phyloP scores from a whole-genome alignment of 805 yeast species.

The Priceomyces haplophilus region DNA sequence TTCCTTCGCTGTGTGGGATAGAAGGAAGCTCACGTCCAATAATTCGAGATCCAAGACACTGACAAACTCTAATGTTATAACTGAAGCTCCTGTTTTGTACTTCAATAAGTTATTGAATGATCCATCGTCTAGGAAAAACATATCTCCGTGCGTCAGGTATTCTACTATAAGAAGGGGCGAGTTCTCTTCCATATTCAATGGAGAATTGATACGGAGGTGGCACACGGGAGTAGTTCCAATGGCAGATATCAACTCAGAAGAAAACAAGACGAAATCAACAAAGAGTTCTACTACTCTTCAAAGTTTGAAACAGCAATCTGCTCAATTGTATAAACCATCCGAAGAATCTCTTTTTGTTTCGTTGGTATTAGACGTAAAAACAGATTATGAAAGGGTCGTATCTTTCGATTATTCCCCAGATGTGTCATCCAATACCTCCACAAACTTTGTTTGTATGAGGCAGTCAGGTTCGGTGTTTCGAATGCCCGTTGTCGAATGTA shows the following conservation, averaged over 20 bases:
- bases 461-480: conserved; percentile 85
- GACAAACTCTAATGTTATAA: conserved; percentile 17
- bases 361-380: conserved; percentile 67
- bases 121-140: conserved; percentile 51
- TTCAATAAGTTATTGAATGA: conserved; percentile 64
- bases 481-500: conserved; percentile 70
- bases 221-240: conserved; percentile 59
- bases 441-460: conserved; percentile 80
- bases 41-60: conserved; percentile 13
- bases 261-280: not conserved
- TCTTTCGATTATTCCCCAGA: conserved; percentile 82
- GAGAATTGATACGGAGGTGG: conserved; percentile 79
- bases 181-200: conserved; percentile 75
- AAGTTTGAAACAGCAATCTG: conserved; percentile 35
- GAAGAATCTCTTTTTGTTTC: conserved; percentile 70
- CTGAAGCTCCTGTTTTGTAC: conserved; percentile 55
- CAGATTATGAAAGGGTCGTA: conserved; percentile 77
- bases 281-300: conserved; percentile 13
- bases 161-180: conserved; percentile 67
- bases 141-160: conserved; percentile 65
- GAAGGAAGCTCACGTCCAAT: conserved; percentile 51
- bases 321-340: conserved; percentile 35
- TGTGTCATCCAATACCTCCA: conserved; percentile 43
- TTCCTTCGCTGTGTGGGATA: conserved; percentile 77
- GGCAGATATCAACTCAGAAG: conserved; percentile 8